phyloP scores from a whole-genome alignment of 2,329 filamentous ascomycete genomes.

The Nigrospora sphaerica region DNA sequence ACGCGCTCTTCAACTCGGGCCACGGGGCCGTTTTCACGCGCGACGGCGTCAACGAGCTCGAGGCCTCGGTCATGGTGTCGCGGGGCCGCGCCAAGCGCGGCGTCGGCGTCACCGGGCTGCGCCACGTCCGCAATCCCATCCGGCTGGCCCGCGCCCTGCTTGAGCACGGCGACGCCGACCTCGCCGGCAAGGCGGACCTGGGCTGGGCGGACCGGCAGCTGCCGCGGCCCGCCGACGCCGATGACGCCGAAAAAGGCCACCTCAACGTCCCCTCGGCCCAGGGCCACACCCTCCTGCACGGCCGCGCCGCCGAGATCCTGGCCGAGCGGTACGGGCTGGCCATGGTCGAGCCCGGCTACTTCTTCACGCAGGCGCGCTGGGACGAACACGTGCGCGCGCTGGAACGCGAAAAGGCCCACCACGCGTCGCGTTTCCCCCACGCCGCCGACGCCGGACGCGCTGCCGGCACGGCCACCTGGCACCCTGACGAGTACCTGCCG shows the following conservation, averaged over 20 bases:
- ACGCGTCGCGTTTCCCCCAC: conserved; percentile 11
- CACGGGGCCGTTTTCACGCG: conserved; percentile 82
- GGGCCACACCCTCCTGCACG: conserved; percentile 64
- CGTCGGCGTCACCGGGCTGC: conserved; percentile 68
- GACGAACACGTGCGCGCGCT: conserved; percentile 63
- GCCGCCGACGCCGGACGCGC: not conserved
- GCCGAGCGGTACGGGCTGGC: conserved; percentile 64
- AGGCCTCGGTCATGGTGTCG: conserved; percentile 82
- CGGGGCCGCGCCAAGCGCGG: conserved; percentile 65
- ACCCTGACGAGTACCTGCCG: conserved; percentile 59
- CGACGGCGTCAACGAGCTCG: conserved; percentile 76
- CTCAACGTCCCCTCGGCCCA: conserved; percentile 50
- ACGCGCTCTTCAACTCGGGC: conserved; percentile 77
- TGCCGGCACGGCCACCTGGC: conserved; percentile 41
- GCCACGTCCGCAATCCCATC: conserved; percentile 73
- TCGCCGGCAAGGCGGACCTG: conserved; percentile 27
- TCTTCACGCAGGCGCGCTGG: conserved; percentile 73
- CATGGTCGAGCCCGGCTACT: conserved; percentile 63
- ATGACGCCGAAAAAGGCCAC: not conserved
- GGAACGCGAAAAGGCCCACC: conserved; percentile 35
- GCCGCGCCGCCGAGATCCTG: conserved; percentile 60
- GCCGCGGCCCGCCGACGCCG: conserved; percentile 7
- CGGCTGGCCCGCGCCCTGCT: conserved; percentile 66
- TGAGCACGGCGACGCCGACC: conserved; percentile 55
- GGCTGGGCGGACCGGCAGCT: conserved; percentile 14